Percentiles rank a stretch among this genome's conserved stretches.
These are phyloP conservation scores for Crithidia fasciculata DNA, from an alignment of 208 protist species.

Conservation along the genomic window DNA sequence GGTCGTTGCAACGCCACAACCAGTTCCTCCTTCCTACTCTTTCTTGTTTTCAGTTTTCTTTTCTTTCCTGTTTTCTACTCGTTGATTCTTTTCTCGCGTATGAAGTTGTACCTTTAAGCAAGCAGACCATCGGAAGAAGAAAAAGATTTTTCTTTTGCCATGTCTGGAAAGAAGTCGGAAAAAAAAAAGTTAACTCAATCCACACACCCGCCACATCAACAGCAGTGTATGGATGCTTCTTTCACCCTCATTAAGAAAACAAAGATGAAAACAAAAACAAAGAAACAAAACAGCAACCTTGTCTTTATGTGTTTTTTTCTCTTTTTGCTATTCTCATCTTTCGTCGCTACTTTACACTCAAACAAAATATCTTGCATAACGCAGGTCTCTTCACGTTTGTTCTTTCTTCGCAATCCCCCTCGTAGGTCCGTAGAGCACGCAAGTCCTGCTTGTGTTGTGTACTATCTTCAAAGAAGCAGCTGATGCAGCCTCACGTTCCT, in stretches of 20 bases:
- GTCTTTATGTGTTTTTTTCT: conserved; percentile 2
- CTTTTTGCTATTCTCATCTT: not conserved
- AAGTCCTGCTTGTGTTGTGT: not conserved
- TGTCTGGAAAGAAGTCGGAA: not conserved
- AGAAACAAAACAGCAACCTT: not conserved
- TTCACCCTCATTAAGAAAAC: not conserved
- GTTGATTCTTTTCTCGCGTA: conserved; percentile 25
- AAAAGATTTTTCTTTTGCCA: not conserved
- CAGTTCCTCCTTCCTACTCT: conserved; percentile 22
- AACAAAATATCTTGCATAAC: not conserved
- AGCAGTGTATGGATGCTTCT: conserved; percentile 20
- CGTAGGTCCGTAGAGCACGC: not conserved
- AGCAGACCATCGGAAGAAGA: conserved; percentile 1
- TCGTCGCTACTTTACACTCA: not conserved
- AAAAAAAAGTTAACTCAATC: conserved; percentile 1
- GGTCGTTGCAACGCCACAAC: not conserved
- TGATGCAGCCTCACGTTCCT: too few relatives aligned
- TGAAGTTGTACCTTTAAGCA: not conserved
- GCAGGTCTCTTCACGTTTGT: not conserved
- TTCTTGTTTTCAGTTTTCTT: conserved; percentile 8
- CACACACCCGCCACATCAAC: conserved; percentile 11
- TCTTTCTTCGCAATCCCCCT: not conserved
- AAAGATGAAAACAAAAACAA: not conserved
- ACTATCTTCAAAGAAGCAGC: not conserved
- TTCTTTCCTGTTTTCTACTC: conserved; percentile 4